A percentile compares a stretch with the other conserved stretches of the same genome.
Conservation (phyloP, 179 eudicot genomes). For the Vitellaria paradoxa region DNA sequence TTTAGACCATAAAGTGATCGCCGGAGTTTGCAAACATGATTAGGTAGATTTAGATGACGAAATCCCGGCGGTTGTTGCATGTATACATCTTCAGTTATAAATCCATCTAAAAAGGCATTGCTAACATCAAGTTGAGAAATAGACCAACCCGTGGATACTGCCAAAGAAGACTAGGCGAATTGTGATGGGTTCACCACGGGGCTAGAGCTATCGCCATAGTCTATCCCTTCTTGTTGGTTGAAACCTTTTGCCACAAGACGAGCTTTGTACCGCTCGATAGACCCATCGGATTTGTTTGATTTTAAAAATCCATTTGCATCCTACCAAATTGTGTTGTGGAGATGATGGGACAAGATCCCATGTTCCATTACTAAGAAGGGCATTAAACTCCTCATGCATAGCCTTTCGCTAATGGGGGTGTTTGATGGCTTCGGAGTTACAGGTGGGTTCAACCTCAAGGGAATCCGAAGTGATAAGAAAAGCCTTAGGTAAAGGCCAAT, state of each 20-base stretch:
- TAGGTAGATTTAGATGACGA: neutral
- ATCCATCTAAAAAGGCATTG: neutral
- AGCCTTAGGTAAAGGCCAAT: too few species aligned
- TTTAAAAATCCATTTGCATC: neutral
- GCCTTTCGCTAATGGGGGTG: neutral
- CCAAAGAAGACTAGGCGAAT: neutral
- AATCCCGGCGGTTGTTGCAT: slow-evolving; percentile 1
- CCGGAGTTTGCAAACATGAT: neutral
- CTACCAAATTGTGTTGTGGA: neutral
- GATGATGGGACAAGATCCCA: neutral
- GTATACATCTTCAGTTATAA: neutral
- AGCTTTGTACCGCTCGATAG: slow-evolving; percentile 1
- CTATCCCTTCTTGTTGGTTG: neutral
- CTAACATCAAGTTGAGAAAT: neutral
- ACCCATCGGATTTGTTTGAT: slow-evolving; percentile 6
- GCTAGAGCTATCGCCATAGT: neutral
- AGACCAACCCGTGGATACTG: neutral
- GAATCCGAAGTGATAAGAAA: neutral
- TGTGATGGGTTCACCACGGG: neutral
- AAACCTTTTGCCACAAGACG: neutral
- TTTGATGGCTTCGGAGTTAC: neutral
- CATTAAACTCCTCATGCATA: neutral
- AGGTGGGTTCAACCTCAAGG: neutral
- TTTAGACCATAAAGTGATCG: neutral
- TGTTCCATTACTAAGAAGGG: neutral